Evolutionary conservation across 164 flowering plant species (phyloP).

Genomic region (Dillenia turbinata): DNA sequence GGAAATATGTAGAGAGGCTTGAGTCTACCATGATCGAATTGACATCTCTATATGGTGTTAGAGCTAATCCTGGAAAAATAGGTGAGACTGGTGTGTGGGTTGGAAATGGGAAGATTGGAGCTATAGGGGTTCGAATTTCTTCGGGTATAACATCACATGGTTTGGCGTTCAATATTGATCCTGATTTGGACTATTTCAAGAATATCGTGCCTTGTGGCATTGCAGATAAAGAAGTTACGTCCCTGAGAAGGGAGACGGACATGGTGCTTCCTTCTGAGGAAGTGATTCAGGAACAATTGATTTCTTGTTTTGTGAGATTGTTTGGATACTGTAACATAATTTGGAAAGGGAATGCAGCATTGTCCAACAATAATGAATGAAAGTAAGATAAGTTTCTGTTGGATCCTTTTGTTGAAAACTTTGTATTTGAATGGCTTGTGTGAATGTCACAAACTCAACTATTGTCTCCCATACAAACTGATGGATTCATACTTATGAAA

Average conservation of each 20-base stretch:
- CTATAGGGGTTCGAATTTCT: constrained; percentile 86
- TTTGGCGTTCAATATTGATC: constrained; percentile 87
- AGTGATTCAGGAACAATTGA: constrained; percentile 68
- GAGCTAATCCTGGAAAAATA: constrained; percentile 48
- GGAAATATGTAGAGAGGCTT: constrained; percentile 83
- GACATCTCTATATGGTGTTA: constrained; percentile 68
- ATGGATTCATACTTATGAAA: background rate
- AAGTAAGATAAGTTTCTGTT: too few species aligned
- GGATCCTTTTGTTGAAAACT: background rate
- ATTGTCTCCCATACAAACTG: too few species aligned
- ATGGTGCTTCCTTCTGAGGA: constrained; percentile 63
- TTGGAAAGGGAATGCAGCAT: constrained; percentile 39
- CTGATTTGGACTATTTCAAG: constrained; percentile 74
- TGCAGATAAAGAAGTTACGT: constrained; percentile 79
- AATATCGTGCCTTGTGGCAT: constrained; percentile 97
- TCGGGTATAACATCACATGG: constrained; percentile 92
- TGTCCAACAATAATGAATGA: too few species aligned
- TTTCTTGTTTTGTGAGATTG: constrained; percentile 58
- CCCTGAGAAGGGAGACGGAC: constrained; percentile 68
- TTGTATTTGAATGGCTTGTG: background rate
- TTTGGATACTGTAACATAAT: constrained; percentile 43
- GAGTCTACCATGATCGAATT: constrained; percentile 71
- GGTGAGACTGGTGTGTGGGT: constrained; percentile 93
- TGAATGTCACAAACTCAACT: too few species aligned
- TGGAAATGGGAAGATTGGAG: constrained; percentile 85